Evolutionary conservation across 2,329 filamentous ascomycete genomes (phyloP), one percentile per base, ranked within the genome.

Genomic region (Penicillium sp.): DNA sequence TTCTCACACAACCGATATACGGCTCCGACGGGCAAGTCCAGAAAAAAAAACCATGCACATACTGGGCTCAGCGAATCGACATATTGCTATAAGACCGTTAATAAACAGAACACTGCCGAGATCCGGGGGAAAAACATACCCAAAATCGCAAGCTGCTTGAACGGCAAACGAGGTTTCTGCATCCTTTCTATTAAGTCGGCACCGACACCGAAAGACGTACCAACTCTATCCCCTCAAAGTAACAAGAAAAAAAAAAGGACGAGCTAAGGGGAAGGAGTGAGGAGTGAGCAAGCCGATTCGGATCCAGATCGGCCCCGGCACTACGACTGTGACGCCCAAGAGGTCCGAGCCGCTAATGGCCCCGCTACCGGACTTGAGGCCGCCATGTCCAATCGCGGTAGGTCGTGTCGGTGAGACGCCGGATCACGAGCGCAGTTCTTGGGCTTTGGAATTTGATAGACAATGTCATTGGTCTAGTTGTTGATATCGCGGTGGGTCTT

Each of bases 71-170:
- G 90, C 88, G 69, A 93, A 89, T 69, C 90, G 84, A 70, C 89
- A 91, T 78, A 92, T 83, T 71, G 89, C 90, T 92, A 64, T 35
- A 57, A 31, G 54, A 51, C 54, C 5, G 39, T 42, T 3, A 42
- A 23, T 42, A 23, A 33, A 42, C 39, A 42, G 6, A 42, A 5
- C 35, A 6, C 3, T 42, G 39, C 39, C 39, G 39, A 42, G 19
- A 42, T 42, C 39, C 39, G 39, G 19, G 26, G 39, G 23, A 21
- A 26, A 33, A 39, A 66, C 71, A 80, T 82, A 92, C 90, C 87
- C 62, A 96, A 78, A 70, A 96, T 92, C 44, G 86, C 78, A 69
- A 96, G 80, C 78, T 96, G 91, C 81, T 87, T 85, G 43, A 85
- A 80, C 0, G 91, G 91, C 80, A 95, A 81, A 79, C 87, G 90